These are phyloP conservation scores for Graphilbum ipis-grandicollis DNA, from an alignment of 2,329 filamentous ascomycete species.

Conservation along the genomic window DNA sequence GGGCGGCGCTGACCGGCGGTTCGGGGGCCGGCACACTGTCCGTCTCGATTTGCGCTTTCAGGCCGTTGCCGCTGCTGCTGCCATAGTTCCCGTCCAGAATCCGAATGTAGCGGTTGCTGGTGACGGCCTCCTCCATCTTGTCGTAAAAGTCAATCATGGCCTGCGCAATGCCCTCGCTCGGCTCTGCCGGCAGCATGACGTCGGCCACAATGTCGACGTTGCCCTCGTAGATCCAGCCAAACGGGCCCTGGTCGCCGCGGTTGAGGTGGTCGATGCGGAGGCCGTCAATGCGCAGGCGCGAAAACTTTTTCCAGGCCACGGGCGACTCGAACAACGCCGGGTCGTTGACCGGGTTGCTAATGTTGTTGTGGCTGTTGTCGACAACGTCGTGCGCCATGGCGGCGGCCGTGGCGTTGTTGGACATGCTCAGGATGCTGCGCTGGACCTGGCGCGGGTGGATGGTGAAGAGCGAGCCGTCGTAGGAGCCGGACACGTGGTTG, in stretches of 20 bases:
- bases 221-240: conserved; percentile 95
- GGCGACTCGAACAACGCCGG: conserved; percentile 4
- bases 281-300: conserved; percentile 76
- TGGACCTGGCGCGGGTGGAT: conserved; percentile 90
- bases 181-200: conserved; percentile 81
- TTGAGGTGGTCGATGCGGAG: conserved; percentile 94
- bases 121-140: conserved; percentile 82
- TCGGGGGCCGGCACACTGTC: too few species aligned
- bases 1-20: too few species aligned
- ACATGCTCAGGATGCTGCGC: conserved; percentile 1
- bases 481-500: conserved; percentile 90
- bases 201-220: conserved; percentile 95
- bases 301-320: conserved; percentile 83
- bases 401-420: conserved; percentile 40
- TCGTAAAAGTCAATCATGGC: conserved; percentile 97
- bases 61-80: background rate
- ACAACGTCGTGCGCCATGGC: conserved; percentile 30
- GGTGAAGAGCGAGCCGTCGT: conserved; percentile 89
- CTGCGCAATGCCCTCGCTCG: conserved; percentile 76
- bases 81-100: conserved; percentile 30
- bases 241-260: conserved; percentile 77
- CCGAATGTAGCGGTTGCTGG: conserved; percentile 49
- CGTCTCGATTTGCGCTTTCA: background rate
- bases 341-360: conserved; percentile 13
- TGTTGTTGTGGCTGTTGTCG: conserved; percentile 44